phyloP scores from a whole-genome alignment of 768 basidiomycete species.

The Daedalea quercina region DNA sequence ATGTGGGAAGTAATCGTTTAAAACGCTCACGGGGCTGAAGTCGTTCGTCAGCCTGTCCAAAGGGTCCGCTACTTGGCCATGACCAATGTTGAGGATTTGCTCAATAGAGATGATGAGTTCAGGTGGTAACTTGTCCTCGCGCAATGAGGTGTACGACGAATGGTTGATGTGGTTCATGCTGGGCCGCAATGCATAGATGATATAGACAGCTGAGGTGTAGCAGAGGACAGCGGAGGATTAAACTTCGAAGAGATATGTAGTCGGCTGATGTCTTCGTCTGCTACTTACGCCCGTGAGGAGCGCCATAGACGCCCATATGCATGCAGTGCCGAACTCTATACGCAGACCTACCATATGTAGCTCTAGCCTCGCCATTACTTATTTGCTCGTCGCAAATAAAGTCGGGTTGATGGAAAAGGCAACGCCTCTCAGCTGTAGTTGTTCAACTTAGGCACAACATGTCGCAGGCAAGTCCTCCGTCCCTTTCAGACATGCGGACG shows the following conservation, averaged over 20 bases:
- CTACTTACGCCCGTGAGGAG: too few species aligned
- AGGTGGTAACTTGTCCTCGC: slow-evolving; percentile 48
- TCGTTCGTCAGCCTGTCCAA: slow-evolving; percentile 51
- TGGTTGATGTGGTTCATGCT: slow-evolving; percentile 5
- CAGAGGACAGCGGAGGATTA: too few species aligned
- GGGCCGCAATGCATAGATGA: background rate
- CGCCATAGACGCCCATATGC: too few species aligned
- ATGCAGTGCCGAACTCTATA: too few species aligned
- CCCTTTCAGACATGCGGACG: background rate
- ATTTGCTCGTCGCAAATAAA: slow-evolving; percentile 3
- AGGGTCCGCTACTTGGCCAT: slow-evolving; percentile 40
- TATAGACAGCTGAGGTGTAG: background rate
- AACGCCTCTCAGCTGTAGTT: background rate
- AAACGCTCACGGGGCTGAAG: slow-evolving; percentile 48
- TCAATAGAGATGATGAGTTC: slow-evolving; percentile 68
- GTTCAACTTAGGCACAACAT: background rate
- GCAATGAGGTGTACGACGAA: slow-evolving; percentile 1
- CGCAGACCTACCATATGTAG: background rate
- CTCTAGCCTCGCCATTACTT: background rate
- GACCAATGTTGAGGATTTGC: slow-evolving; percentile 54
- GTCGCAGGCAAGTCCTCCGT: background rate
- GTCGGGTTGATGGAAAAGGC: background rate
- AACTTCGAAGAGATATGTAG: too few species aligned
- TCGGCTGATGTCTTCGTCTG: too few species aligned
- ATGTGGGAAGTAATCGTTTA: slow-evolving; percentile 72